A percentile compares a stretch with the other conserved stretches of the same genome.
Conservation (phyloP, 306 rosid genomes). For the Castanopsis chinensis region DNA sequence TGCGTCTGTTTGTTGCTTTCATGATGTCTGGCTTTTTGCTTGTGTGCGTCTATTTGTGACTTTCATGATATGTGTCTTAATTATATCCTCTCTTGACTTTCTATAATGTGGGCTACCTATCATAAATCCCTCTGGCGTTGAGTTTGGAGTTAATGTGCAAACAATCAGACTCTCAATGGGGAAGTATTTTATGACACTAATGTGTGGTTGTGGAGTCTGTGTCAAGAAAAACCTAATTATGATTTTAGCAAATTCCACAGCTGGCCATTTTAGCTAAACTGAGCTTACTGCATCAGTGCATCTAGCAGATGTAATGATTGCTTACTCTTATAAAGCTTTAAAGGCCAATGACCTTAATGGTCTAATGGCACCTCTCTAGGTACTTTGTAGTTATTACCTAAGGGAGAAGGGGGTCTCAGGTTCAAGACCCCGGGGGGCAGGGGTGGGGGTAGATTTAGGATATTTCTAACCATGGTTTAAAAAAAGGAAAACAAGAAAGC, state of each 20-base stretch:
- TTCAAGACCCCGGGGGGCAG: too few species aligned
- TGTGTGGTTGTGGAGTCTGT: background rate
- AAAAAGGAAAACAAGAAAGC: background rate
- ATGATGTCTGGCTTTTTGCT: background rate
- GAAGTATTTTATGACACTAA: background rate
- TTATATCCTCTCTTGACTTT: too few species aligned
- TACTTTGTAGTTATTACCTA: too few species aligned
- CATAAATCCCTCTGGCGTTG: background rate
- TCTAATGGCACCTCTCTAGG: too few species aligned
- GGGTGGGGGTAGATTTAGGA: too few species aligned
- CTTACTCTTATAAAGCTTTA: background rate
- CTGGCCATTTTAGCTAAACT: background rate
- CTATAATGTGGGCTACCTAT: background rate
- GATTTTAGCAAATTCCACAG: background rate
- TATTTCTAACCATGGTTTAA: too few species aligned
- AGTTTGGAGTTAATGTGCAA: background rate
- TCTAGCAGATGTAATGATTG: background rate
- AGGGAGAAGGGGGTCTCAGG: too few species aligned
- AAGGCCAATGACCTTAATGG: too few species aligned
- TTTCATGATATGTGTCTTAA: too few species aligned
- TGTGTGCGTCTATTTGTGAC: too few species aligned
- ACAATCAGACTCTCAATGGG: background rate
- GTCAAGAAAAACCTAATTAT: background rate
- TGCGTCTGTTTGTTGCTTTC: background rate
- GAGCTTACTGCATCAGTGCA: background rate